Evolutionary conservation across 495 filamentous ascomycete species (phyloP), one percentile per base, ranked within the genome.

Genomic region (Talaromyces proteolyticus): DNA sequence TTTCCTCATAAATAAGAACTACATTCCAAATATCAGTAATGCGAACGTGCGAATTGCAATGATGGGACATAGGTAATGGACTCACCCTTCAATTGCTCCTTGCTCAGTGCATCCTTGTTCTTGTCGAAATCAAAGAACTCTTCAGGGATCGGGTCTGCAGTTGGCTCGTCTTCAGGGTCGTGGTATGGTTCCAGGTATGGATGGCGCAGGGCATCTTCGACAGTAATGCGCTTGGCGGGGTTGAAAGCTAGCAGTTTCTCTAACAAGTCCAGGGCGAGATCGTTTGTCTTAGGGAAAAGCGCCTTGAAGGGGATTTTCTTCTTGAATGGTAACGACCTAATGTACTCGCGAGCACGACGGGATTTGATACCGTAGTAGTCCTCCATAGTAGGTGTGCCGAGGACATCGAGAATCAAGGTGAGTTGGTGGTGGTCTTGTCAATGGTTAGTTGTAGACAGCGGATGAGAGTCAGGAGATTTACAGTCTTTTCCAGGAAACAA

Each of bases 301-400:
- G 85, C 85, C 61, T 91, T 88, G 84, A 96, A 94, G 0, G 94
- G 92, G 43, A 97, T 92, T 81, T 96, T 96, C 86, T 99, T 99
- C 82, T 97, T 99, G 78, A 99, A 99, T n/a, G 94, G 94, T 34
- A 99, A 84, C 41, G 91, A 96, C 37, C 94, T 91, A 66, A 99
- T 99, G 70, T 99, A 99, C 70, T 99, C 94, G 53, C 94, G 85
- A 21, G 94, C 94, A 55, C 94, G 87, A 51, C 94, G 88, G 37
- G 94, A 99, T 70, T 97, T 97, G 81, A 99, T 99, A 48, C 94
- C 94, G 54, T 99, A 99, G 78, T 99, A 99, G 60, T 99, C 94
- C 66, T 99, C 94, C 94, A 99, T 99, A 3, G 94, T 99, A 3
- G 94, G 94, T 10, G 94, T 99, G 49, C 94, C 94, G 49, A 99